Conservation (phyloP, 805 yeast species). For the Barnettozyma pratensis region DNA sequence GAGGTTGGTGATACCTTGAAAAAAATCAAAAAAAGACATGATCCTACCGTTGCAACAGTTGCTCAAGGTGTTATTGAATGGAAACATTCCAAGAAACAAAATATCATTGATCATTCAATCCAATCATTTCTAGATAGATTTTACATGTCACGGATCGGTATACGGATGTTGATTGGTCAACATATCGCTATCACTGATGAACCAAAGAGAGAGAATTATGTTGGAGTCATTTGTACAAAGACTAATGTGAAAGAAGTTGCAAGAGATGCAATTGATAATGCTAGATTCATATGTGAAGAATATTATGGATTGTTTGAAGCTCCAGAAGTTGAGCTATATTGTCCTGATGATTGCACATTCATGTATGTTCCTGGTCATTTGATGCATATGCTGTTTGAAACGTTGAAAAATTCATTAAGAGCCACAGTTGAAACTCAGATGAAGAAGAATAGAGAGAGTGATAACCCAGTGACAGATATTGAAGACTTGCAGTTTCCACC, state of each 20-base stretch:
- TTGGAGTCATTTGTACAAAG: constrained; percentile 82
- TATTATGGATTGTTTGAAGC: constrained; percentile 84
- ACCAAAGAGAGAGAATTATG: constrained; percentile 62
- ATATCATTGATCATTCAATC: constrained; percentile 62
- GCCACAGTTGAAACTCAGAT: constrained; percentile 85
- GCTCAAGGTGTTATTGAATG: constrained; percentile 92
- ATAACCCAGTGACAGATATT: constrained; percentile 28
- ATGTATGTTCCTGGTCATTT: constrained; percentile 93
- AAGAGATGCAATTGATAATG: constrained; percentile 84
- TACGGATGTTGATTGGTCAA: constrained; percentile 92
- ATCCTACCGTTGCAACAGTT: constrained; percentile 87
- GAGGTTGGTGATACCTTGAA: constrained; percentile 59
- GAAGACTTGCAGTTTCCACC: constrained; percentile 76
- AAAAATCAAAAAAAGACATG: constrained; percentile 77
- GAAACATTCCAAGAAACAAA: constrained; percentile 49
- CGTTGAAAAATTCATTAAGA: constrained; percentile 77
- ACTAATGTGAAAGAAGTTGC: constrained; percentile 82
- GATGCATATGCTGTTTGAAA: constrained; percentile 87
- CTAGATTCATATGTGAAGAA: constrained; percentile 86
- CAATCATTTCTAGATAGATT: constrained; percentile 82
- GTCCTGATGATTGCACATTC: constrained; percentile 60
- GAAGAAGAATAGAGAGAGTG: constrained; percentile 43
- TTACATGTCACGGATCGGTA: constrained; percentile 88
- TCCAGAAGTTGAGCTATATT: constrained; percentile 74
- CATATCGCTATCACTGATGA: constrained; percentile 78